Percentiles rank a stretch among this genome's conserved stretches.
These are phyloP conservation scores for Salix purpurea DNA, from an alignment of 345 rosid genomes.

Conservation along the genomic window DNA sequence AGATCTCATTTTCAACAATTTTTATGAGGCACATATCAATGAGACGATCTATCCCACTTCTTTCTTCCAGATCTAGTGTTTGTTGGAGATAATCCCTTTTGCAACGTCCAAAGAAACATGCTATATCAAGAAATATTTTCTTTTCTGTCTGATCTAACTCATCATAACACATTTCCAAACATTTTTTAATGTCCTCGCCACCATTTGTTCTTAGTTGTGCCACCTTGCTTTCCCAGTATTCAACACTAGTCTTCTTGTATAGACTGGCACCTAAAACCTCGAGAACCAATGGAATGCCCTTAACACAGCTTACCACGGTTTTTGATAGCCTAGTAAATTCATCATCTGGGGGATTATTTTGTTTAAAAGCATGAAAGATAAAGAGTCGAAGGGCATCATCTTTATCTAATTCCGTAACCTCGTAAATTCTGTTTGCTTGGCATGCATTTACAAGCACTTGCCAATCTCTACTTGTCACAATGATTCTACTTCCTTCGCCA, in stretches of 20 bases:
- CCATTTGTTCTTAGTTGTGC: not conserved
- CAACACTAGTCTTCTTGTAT: not conserved
- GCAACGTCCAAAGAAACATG: constrained; percentile 1
- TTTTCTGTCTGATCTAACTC: not conserved
- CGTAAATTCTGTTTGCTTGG: not conserved
- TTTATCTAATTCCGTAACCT: not conserved
- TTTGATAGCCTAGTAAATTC: not conserved
- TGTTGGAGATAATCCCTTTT: not conserved
- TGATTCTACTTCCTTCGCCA: not conserved
- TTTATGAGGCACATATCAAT: not conserved
- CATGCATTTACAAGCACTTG: not conserved
- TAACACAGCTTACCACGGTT: not conserved
- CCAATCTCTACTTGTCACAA: not conserved
- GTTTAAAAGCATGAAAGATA: constrained; percentile 1
- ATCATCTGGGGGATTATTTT: not conserved
- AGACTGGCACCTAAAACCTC: not conserved
- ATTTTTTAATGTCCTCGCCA: not conserved
- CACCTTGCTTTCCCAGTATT: not conserved
- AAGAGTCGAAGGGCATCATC: not conserved
- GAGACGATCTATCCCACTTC: not conserved
- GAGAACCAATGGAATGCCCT: constrained; percentile 11
- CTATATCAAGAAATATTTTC: constrained; percentile 10
- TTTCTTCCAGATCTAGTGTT: not conserved
- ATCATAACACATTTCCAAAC: not conserved
- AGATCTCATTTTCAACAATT: not conserved